Conservation (phyloP, 164 flowering plant genomes). For the Vitis riparia region DNA sequence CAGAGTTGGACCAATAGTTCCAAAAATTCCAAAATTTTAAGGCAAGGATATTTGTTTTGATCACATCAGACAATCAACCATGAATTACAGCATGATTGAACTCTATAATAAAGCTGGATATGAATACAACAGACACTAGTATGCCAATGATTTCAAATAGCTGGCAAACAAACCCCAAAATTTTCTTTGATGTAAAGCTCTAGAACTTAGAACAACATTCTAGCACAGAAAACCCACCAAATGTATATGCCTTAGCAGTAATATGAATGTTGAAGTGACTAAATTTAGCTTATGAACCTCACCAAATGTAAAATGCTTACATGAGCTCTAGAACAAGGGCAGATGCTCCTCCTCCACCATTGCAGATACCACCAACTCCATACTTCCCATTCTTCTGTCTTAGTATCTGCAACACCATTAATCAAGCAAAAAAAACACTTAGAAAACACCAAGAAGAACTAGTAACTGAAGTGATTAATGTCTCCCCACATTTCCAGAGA, state of each 20-base stretch:
- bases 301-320: constrained; percentile 48
- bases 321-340: constrained; percentile 77
- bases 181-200: neutral
- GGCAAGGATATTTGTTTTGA: no score
- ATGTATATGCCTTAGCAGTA: neutral
- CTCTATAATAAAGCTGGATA: neutral
- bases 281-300: constrained; percentile 8
- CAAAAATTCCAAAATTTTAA: no score
- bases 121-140: neutral
- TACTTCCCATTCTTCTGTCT: constrained; percentile 65
- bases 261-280: neutral
- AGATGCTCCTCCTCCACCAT: constrained; percentile 93
- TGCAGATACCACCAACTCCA: constrained; percentile 74
- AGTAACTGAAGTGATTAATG: neutral
- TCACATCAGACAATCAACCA: neutral
- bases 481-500: neutral
- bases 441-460: neutral
- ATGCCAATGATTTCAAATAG: neutral
- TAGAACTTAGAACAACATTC: neutral
- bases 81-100: neutral
- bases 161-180: neutral
- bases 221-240: neutral
- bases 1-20: no score
- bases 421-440: neutral
- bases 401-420: constrained; percentile 49